phyloP scores from a whole-genome alignment of 805 yeast genomes.

The Metahyphopichia silvanorum region DNA sequence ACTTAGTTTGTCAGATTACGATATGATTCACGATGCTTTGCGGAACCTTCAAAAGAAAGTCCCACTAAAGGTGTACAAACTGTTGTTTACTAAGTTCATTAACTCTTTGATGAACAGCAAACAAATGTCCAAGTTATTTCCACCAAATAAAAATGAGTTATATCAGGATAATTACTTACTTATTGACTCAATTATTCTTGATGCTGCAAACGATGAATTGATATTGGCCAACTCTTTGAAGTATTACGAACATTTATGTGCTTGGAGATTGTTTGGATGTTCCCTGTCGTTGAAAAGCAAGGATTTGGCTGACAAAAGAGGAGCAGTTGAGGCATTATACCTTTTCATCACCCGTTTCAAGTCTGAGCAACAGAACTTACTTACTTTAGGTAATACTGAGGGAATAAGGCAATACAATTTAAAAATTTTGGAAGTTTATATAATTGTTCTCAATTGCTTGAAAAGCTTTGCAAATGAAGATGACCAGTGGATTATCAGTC shows the following conservation, averaged over 20 bases:
- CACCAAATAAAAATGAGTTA: slow-evolving; percentile 11
- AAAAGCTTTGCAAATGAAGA: slow-evolving; percentile 30
- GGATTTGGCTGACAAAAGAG: slow-evolving; percentile 29
- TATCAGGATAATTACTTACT: slow-evolving; percentile 23
- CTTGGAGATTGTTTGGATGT: slow-evolving; percentile 38
- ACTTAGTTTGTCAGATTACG: slow-evolving; percentile 17
- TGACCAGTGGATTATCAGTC: slow-evolving; percentile 36
- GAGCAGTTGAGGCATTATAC: slow-evolving; percentile 38
- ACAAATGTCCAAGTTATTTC: slow-evolving; percentile 21
- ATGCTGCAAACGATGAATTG: slow-evolving; percentile 29
- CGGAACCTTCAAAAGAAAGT: slow-evolving; percentile 8
- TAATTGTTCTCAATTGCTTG: slow-evolving; percentile 37
- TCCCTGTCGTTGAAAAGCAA: slow-evolving; percentile 8
- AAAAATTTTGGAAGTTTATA: slow-evolving; percentile 39
- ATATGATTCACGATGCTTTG: slow-evolving; percentile 16
- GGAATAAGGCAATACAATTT: slow-evolving; percentile 32
- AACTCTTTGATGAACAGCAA: slow-evolving; percentile 20
- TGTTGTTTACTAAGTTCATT: slow-evolving; percentile 22
- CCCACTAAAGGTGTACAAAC: neutral
- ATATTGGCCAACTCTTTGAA: slow-evolving; percentile 26
- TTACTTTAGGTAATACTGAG: slow-evolving; percentile 11
- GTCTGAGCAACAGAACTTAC: slow-evolving; percentile 16
- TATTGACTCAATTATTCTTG: slow-evolving; percentile 30
- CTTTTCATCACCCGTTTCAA: slow-evolving; percentile 34
- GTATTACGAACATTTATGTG: slow-evolving; percentile 35